phyloP scores from a whole-genome alignment of 371 early-diverging fungal species.

The Mucor lusitanicus region DNA sequence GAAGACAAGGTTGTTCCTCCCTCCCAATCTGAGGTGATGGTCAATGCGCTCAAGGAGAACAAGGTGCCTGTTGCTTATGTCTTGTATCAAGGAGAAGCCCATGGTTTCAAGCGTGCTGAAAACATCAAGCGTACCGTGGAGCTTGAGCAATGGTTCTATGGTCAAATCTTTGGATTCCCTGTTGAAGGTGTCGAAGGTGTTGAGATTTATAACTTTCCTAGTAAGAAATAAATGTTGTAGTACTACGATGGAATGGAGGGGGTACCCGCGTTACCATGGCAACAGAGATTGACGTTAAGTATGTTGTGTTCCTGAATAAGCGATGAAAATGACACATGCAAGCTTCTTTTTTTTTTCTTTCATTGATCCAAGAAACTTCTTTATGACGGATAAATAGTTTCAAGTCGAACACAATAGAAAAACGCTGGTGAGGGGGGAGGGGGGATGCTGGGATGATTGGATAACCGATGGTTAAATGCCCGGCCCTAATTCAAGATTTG shows the following conservation, averaged over 20 bases:
- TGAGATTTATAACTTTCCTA: slow-evolving; percentile 40
- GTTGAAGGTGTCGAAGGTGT: slow-evolving; percentile 48
- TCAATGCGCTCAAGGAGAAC: slow-evolving; percentile 61
- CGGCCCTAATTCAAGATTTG: not conserved
- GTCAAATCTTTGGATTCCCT: slow-evolving; percentile 51
- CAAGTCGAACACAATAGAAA: not conserved
- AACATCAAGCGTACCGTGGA: slow-evolving; percentile 54
- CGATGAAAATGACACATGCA: not conserved
- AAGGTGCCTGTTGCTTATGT: slow-evolving; percentile 69
- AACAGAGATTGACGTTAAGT: not conserved
- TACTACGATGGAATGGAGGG: too few species aligned
- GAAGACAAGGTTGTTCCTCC: slow-evolving; percentile 83
- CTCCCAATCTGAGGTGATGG: slow-evolving; percentile 75
- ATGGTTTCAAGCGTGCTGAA: slow-evolving; percentile 59
- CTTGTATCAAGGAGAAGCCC: slow-evolving; percentile 72
- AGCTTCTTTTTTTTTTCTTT: too few species aligned
- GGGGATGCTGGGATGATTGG: not conserved
- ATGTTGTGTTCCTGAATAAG: not conserved
- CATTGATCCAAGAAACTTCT: not conserved
- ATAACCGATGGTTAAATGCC: not conserved
- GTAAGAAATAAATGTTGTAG: slow-evolving; percentile 8
- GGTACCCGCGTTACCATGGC: not conserved
- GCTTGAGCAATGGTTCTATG: slow-evolving; percentile 56
- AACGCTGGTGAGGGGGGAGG: too few species aligned
- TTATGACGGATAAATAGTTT: not conserved